These are phyloP conservation scores for Xanthoconium separans DNA, from an alignment of 1,284 basidiomycete species.

Conservation along the genomic window DNA sequence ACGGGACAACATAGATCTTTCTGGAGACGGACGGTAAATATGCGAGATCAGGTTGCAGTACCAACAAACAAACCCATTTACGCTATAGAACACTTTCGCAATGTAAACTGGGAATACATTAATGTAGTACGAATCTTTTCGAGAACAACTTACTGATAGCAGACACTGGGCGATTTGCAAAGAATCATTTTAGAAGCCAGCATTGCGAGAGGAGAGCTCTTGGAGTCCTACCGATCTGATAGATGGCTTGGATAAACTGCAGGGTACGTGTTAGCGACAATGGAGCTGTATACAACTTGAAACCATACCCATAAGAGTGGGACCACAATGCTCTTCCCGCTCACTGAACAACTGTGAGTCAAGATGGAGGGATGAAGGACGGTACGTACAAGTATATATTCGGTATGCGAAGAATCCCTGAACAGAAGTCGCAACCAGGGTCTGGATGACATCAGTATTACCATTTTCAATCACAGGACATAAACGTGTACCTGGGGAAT, in stretches of 20 bases:
- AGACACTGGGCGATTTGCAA: not conserved
- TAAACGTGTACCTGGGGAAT: not conserved
- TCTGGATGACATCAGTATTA: not conserved
- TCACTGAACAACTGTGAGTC: not conserved
- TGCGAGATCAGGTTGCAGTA: not conserved
- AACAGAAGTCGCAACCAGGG: not conserved
- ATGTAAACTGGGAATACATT: constrained; percentile 4
- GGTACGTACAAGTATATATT: constrained; percentile 8
- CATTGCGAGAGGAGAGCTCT: no score
- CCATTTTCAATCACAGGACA: not conserved
- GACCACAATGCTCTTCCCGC: not conserved
- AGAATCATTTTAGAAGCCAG: not conserved
- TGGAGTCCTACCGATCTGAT: constrained; percentile 12
- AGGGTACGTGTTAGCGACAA: not conserved
- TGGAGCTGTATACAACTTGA: not conserved
- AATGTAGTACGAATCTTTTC: not conserved
- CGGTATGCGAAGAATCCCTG: not conserved
- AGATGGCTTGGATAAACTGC: not conserved
- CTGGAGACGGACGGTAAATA: not conserved
- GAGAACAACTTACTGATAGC: not conserved
- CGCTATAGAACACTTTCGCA: not conserved
- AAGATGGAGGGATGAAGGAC: not conserved
- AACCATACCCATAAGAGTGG: not conserved
- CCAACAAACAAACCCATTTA: constrained; percentile 5
- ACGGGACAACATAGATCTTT: no score